phyloP scores from a whole-genome alignment of 768 basidiomycete species.

The Boletus reticulatus region DNA sequence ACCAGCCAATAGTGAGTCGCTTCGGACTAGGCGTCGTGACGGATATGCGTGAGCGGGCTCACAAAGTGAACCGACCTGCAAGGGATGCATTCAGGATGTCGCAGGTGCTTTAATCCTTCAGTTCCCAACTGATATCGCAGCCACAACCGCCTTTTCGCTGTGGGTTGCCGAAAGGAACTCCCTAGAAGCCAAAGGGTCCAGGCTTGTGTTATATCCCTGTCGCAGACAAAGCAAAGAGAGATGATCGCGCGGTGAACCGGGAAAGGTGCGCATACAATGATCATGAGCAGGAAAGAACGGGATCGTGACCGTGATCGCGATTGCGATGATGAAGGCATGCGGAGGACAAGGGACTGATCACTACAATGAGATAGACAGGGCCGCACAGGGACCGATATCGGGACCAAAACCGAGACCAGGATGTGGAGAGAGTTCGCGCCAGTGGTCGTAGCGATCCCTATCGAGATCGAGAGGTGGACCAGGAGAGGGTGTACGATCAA shows the following conservation, averaged over 20 bases:
- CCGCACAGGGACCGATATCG: constrained; percentile 23
- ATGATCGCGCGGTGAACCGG: constrained; percentile 39
- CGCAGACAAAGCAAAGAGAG: constrained; percentile 46
- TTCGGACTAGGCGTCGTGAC: no score
- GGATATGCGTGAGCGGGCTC: no score
- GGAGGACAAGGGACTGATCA: constrained; percentile 11
- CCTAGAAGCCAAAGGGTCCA: constrained; percentile 54
- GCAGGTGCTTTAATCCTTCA: no score
- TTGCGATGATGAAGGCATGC: constrained; percentile 5
- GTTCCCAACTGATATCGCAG: no score
- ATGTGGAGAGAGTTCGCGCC: constrained; percentile 21
- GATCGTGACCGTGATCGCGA: constrained; percentile 11
- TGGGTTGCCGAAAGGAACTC: no score
- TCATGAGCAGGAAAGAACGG: constrained; percentile 13
- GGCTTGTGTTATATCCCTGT: constrained; percentile 86
- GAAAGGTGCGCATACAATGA: constrained; percentile 12
- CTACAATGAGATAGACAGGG: constrained; percentile 6
- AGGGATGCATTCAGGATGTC: no score
- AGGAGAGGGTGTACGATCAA: constrained; percentile 2
- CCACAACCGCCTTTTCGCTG: no score
- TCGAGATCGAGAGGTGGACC: constrained; percentile 23
- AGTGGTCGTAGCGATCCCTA: constrained; percentile 4
- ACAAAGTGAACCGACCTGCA: no score
- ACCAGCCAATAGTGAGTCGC: no score
- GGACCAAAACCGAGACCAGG: constrained; percentile 28